Percentiles rank a stretch among this genome's conserved stretches.
phyloP scores from a whole-genome alignment of 768 basidiomycete genomes.

The Chiua virens region DNA sequence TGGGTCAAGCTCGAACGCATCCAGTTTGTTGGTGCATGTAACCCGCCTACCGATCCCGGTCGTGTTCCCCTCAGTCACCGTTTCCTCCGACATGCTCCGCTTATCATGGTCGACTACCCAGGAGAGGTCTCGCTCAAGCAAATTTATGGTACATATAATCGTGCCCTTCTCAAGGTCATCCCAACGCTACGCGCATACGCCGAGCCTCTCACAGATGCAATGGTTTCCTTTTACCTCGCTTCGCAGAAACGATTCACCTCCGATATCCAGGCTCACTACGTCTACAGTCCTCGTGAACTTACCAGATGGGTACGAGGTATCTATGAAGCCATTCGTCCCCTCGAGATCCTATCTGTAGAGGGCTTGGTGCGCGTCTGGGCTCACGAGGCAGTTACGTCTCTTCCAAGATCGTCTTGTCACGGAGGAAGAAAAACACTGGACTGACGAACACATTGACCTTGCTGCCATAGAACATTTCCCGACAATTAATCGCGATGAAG shows the following conservation, averaged over 20 bases:
- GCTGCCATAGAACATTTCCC: slow-evolving; percentile 91
- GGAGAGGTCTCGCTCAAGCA: slow-evolving; percentile 96
- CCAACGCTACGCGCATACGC: slow-evolving; percentile 91
- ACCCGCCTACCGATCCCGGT: slow-evolving; percentile 98
- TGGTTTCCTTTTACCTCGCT: slow-evolving; percentile 93
- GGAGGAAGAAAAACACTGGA: slow-evolving; percentile 93
- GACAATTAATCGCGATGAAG: slow-evolving; percentile 84
- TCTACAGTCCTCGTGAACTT: slow-evolving; percentile 98
- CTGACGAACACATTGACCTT: slow-evolving; percentile 86
- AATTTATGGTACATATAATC: slow-evolving; percentile 97
- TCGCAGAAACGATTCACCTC: slow-evolving; percentile 95
- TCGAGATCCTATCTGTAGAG: slow-evolving; percentile 92
- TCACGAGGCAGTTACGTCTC: slow-evolving; percentile 92
- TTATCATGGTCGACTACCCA: slow-evolving; percentile 99
- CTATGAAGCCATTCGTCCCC: slow-evolving; percentile 92
- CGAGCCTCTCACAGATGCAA: slow-evolving; percentile 93
- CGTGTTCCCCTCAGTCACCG: slow-evolving; percentile 97
- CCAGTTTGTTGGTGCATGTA: slow-evolving; percentile 99
- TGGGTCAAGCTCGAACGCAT: slow-evolving; percentile 99
- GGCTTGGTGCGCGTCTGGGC: slow-evolving; percentile 97
- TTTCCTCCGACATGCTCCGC: slow-evolving; percentile 95
- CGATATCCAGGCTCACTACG: slow-evolving; percentile 97
- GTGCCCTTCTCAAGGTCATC: slow-evolving; percentile 92
- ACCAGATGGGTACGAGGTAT: slow-evolving; percentile 97
- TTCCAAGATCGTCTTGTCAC: slow-evolving; percentile 97